A percentile compares a stretch with the other conserved stretches of the same genome.
phyloP scores from a whole-genome alignment of 768 basidiomycete genomes.

The Mycena latifolia region DNA sequence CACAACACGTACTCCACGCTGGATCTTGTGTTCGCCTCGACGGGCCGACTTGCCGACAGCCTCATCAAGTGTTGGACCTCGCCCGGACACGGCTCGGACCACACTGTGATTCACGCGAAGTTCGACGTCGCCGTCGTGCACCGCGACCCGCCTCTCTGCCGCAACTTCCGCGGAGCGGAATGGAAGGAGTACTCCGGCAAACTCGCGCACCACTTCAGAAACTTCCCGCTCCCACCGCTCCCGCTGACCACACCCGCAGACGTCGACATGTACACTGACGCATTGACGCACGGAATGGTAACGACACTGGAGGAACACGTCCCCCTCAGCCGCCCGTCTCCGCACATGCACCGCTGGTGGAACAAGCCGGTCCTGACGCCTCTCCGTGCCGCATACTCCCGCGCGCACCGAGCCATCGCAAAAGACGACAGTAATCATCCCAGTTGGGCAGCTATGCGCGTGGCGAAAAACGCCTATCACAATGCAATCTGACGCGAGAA shows the following conservation, averaged over 20 bases:
- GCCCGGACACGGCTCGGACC: slow-evolving; percentile 12
- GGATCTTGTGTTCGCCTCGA: no score
- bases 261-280: no score
- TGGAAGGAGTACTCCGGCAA: no score
- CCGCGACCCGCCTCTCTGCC: no score
- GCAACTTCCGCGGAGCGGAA: no score
- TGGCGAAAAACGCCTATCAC: not conserved
- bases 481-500: not conserved
- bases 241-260: no score
- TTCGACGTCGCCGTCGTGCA: not conserved
- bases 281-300: no score
- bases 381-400: not conserved
- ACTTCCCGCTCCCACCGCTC: no score
- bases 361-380: not conserved
- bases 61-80: not conserved
- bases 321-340: not conserved
- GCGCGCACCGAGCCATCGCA: not conserved
- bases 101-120: not conserved
- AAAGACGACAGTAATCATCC: not conserved
- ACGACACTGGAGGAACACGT: no score
- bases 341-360: not conserved
- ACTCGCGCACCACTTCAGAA: no score
- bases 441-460: not conserved
- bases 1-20: no score
- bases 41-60: not conserved